A percentile compares a stretch with the other conserved stretches of the same genome.
Evolutionary conservation across 495 filamentous ascomycete genomes (phyloP).

Genomic region (Talaromyces wortmannii): DNA sequence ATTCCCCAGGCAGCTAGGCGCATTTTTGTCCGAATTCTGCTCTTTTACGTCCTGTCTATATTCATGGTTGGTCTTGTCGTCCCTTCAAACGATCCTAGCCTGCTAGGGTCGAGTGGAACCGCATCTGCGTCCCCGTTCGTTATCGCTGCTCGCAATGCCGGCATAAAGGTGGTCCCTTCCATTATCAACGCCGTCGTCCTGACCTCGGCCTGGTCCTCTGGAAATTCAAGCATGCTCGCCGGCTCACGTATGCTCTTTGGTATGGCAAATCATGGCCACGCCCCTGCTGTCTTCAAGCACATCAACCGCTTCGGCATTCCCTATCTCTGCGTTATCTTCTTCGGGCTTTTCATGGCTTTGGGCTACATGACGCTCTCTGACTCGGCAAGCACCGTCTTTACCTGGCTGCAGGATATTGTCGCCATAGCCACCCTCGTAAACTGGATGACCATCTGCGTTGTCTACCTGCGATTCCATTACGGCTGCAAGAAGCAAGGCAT

Average conservation of each 20-base stretch:
- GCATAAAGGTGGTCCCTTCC: conserved; percentile 47
- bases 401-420: conserved; percentile 48
- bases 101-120: conserved; percentile 34
- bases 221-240: conserved; percentile 37
- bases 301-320: conserved; percentile 27
- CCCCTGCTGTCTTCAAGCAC: conserved; percentile 22
- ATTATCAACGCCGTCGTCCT: conserved; percentile 68
- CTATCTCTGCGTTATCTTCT: conserved; percentile 19
- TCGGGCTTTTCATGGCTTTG: conserved; percentile 10
- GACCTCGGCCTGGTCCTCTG: conserved; percentile 58
- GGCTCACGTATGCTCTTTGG: conserved; percentile 50
- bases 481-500: conserved; percentile 40
- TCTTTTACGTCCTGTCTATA: conserved; percentile 48
- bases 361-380: conserved; percentile 17
- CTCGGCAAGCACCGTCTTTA: conserved; percentile 13
- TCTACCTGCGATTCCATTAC: conserved; percentile 48
- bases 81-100: conserved; percentile 39
- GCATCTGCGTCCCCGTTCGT: conserved; percentile 47
- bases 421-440: conserved; percentile 45
- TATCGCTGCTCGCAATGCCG: conserved; percentile 39
- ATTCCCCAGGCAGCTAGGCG: conserved; percentile 65
- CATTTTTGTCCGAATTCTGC: conserved; percentile 66
- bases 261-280: conserved; percentile 25
- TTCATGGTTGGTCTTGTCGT: conserved; percentile 47
- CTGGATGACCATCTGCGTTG: conserved; percentile 46